A percentile compares a stretch with the other conserved stretches of the same genome.
These are phyloP conservation scores for Polyplosphaeria fusca DNA, from an alignment of 495 filamentous ascomycete species.

Conservation along the genomic window DNA sequence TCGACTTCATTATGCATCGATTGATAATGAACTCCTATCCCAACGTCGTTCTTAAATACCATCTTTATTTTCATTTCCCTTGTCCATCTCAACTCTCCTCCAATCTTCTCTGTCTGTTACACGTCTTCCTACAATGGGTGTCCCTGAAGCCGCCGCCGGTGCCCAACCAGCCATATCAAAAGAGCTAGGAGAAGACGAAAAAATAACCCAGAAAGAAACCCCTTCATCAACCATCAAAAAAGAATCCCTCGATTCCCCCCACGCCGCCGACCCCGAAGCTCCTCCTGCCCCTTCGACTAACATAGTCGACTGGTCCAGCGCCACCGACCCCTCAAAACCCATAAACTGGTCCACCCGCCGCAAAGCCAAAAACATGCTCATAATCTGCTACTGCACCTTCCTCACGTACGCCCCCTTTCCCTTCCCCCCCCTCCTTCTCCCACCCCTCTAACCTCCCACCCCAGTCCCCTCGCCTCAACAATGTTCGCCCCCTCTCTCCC, in stretches of 20 bases:
- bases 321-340: constrained; percentile 18
- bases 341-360: constrained; percentile 15
- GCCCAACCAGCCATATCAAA: background rate
- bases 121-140: background rate
- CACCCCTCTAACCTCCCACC: no score
- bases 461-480: constrained; percentile 36
- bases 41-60: no score
- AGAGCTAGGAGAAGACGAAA: background rate
- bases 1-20: no score
- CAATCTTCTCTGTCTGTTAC: no score
- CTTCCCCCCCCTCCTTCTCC: no score
- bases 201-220: background rate
- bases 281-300: background rate
- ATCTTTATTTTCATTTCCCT: no score
- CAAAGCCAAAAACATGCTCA: constrained; percentile 19
- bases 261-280: background rate
- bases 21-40: no score
- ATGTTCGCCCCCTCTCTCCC: constrained; percentile 32
- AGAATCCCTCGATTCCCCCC: no score
- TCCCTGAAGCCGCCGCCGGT: background rate
- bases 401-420: constrained; percentile 34
- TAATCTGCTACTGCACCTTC: constrained; percentile 30
- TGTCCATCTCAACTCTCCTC: no score
- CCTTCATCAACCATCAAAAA: background rate
- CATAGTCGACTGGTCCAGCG: constrained; percentile 18